A percentile compares a stretch with the other conserved stretches of the same genome.
phyloP scores from a whole-genome alignment of 257 asterid genomes.

The Jacaranda mimosifolia region DNA sequence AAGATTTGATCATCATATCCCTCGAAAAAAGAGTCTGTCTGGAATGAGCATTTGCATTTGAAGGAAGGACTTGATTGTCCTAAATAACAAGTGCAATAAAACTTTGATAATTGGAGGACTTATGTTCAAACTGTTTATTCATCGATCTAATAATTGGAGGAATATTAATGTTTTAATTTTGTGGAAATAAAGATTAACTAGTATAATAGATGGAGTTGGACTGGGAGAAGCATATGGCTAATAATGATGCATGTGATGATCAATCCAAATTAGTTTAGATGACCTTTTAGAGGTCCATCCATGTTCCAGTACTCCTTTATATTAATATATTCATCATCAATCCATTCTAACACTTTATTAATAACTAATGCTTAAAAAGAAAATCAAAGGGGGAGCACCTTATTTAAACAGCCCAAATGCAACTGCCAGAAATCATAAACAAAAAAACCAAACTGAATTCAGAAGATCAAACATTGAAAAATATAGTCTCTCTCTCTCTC shows the following conservation, averaged over 20 bases:
- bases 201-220: constrained; percentile 39
- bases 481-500: neutral
- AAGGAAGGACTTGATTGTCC: too few species aligned
- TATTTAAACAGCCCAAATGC: constrained; percentile 51
- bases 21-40: neutral
- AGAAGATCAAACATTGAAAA: neutral
- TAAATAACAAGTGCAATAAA: too few species aligned
- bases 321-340: constrained; percentile 35
- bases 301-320: constrained; percentile 41
- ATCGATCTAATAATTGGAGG: constrained; percentile 48
- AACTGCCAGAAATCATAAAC: constrained; percentile 33
- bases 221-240: constrained; percentile 52
- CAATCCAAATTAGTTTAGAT: constrained; percentile 40
- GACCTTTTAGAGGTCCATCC: constrained; percentile 47
- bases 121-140: neutral
- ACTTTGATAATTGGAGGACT: constrained; percentile 5
- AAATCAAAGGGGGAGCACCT: constrained; percentile 3
- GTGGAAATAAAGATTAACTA: constrained; percentile 17
- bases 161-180: constrained; percentile 32
- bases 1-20: neutral
- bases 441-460: constrained; percentile 6
- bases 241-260: constrained; percentile 62
- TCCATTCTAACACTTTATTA: constrained; percentile 25
- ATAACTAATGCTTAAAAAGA: neutral
- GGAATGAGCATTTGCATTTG: too few species aligned